Evolutionary conservation across 2,329 filamentous ascomycete species (phyloP).

Genomic region (Talaromyces marneffei): DNA sequence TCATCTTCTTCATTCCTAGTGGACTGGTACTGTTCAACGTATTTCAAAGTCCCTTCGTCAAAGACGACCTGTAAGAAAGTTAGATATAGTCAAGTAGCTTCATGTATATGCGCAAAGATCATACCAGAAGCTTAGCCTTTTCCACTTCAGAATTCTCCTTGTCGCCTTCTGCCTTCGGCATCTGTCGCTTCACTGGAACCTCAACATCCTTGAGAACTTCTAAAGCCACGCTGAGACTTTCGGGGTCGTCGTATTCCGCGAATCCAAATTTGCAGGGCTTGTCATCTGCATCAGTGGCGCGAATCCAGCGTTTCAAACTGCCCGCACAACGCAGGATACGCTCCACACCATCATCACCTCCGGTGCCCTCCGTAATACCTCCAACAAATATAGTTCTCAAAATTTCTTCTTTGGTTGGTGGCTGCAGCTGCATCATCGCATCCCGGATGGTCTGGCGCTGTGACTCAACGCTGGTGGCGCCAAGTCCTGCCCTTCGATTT

Average conservation of each 20-base stretch:
- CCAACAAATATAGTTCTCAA: slow-evolving; percentile 85
- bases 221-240: slow-evolving; percentile 77
- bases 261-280: slow-evolving; percentile 89
- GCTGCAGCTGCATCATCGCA: slow-evolving; percentile 64
- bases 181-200: slow-evolving; percentile 73
- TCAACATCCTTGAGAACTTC: slow-evolving; percentile 77
- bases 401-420: slow-evolving; percentile 84
- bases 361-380: slow-evolving; percentile 71
- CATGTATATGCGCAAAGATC: slow-evolving; percentile 17
- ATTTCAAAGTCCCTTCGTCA: slow-evolving; percentile 75
- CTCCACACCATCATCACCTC: slow-evolving; percentile 73
- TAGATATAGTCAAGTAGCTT: slow-evolving; percentile 13
- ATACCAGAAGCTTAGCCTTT: slow-evolving; percentile 63
- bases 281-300: slow-evolving; percentile 68
- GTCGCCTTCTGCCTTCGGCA: slow-evolving; percentile 36
- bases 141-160: slow-evolving; percentile 50
- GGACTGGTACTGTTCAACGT: slow-evolving; percentile 75
- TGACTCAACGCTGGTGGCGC: slow-evolving; percentile 60
- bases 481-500: slow-evolving; percentile 52
- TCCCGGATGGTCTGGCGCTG: slow-evolving; percentile 63
- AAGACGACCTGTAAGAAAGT: slow-evolving; percentile 52
- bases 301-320: slow-evolving; percentile 76
- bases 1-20: slow-evolving; percentile 58
- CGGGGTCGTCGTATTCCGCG: slow-evolving; percentile 87
- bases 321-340: slow-evolving; percentile 71